Evolutionary conservation across 1,284 basidiomycete species (phyloP).

Genomic region (Pisolithus thermaeus): DNA sequence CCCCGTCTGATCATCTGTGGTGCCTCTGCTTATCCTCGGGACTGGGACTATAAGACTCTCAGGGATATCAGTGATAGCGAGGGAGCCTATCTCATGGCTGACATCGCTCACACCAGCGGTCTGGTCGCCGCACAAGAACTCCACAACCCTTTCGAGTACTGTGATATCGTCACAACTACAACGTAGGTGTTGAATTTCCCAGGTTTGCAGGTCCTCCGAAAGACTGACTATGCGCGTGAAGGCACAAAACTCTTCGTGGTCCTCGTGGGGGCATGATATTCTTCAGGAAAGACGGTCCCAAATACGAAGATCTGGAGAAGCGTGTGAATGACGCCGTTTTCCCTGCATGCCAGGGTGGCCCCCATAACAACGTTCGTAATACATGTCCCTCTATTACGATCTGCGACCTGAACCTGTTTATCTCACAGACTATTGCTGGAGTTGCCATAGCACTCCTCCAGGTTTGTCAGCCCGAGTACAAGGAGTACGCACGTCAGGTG

Average conservation of each 20-base stretch:
- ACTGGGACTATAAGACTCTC: constrained; percentile 91
- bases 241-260: constrained; percentile 98
- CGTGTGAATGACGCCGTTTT: constrained; percentile 99
- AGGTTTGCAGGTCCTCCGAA: neutral
- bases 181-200: constrained; percentile 49
- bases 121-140: constrained; percentile 92
- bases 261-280: constrained; percentile 98
- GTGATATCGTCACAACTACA: constrained; percentile 96
- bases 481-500: constrained; percentile 92
- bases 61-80: constrained; percentile 83
- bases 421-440: constrained; percentile 81
- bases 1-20: constrained; percentile 95
- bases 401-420: constrained; percentile 1
- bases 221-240: constrained; percentile 23
- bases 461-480: constrained; percentile 87
- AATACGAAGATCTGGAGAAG: constrained; percentile 81
- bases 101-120: constrained; percentile 98
- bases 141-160: constrained; percentile 92
- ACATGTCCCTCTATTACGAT: neutral
- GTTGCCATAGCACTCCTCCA: constrained; percentile 96
- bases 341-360: constrained; percentile 99
- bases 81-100: constrained; percentile 89
- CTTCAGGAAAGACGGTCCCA: constrained; percentile 92
- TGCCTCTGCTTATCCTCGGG: constrained; percentile 97
- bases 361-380: constrained; percentile 92